These are phyloP conservation scores for Fusarium circinatum DNA, from an alignment of 2,329 filamentous ascomycete species.

Conservation along the genomic window DNA sequence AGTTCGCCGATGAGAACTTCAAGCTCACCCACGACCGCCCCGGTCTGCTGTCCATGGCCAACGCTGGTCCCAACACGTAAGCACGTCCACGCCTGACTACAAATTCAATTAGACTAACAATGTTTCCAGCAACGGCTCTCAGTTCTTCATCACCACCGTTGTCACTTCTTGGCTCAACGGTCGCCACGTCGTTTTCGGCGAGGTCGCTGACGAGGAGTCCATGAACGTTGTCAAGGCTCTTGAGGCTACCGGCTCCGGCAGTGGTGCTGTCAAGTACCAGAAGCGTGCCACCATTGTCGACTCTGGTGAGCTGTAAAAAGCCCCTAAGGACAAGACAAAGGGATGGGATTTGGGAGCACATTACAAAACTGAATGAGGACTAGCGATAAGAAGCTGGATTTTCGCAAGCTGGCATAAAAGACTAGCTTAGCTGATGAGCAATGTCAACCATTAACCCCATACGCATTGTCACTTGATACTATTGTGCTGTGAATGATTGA, in stretches of 20 bases:
- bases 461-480: background rate
- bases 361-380: slow-evolving; percentile 35
- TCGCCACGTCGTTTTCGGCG: slow-evolving; percentile 87
- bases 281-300: slow-evolving; percentile 69
- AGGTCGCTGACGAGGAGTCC: slow-evolving; percentile 66
- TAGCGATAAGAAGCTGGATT: slow-evolving; percentile 31
- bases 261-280: slow-evolving; percentile 67
- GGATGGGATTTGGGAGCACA: slow-evolving; percentile 28
- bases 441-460: slow-evolving; percentile 36
- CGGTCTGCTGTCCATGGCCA: slow-evolving; percentile 93
- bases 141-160: slow-evolving; percentile 98
- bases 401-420: slow-evolving; percentile 25
- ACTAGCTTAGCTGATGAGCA: slow-evolving; percentile 33
- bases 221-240: slow-evolving; percentile 68
- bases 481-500: background rate
- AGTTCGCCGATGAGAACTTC: slow-evolving; percentile 97
- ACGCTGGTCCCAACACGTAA: slow-evolving; percentile 93
- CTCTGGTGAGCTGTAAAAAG: slow-evolving; percentile 60
- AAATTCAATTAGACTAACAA: slow-evolving; percentile 15
- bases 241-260: slow-evolving; percentile 67
- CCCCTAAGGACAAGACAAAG: slow-evolving; percentile 9
- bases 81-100: slow-evolving; percentile 30
- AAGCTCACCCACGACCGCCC: slow-evolving; percentile 75
- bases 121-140: slow-evolving; percentile 85
- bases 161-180: slow-evolving; percentile 86